phyloP scores from a whole-genome alignment of 306 rosid species.

The Sicyos baderoa region DNA sequence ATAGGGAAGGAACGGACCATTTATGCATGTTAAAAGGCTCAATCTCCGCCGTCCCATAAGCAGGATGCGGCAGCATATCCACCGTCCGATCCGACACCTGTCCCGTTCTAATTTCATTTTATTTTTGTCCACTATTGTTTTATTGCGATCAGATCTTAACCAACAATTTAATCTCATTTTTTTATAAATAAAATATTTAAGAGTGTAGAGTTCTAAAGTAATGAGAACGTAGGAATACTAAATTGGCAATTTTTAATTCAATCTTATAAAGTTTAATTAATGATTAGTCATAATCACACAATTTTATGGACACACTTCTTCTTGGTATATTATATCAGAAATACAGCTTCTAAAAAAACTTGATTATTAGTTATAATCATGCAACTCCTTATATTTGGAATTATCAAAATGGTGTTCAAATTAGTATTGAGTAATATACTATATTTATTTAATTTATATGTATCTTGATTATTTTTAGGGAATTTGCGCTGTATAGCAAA shows the following conservation, averaged over 20 bases:
- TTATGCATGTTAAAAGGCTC: background rate
- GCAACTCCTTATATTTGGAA: too few relatives aligned
- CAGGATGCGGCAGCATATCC: conserved; percentile 2
- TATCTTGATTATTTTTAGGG: too few relatives aligned
- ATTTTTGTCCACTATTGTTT: background rate
- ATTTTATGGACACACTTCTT: too few relatives aligned
- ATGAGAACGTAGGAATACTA: background rate
- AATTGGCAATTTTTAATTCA: background rate
- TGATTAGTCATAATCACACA: too few relatives aligned
- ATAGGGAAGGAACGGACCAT: background rate
- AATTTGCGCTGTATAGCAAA: too few relatives aligned
- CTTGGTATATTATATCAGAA: too few relatives aligned
- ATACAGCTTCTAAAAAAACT: too few relatives aligned
- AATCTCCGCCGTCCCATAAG: background rate
- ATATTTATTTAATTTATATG: too few relatives aligned
- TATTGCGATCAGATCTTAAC: background rate
- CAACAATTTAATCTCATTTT: background rate
- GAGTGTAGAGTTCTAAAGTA: background rate
- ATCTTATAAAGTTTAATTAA: background rate
- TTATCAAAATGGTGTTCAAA: too few relatives aligned
- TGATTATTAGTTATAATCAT: too few relatives aligned
- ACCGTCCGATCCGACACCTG: conserved; percentile 14
- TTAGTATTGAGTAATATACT: too few relatives aligned
- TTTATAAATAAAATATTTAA: too few relatives aligned
- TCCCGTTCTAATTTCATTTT: background rate